Conservation (phyloP, 495 filamentous ascomycete species). For the Penicillium ochrochloron region DNA sequence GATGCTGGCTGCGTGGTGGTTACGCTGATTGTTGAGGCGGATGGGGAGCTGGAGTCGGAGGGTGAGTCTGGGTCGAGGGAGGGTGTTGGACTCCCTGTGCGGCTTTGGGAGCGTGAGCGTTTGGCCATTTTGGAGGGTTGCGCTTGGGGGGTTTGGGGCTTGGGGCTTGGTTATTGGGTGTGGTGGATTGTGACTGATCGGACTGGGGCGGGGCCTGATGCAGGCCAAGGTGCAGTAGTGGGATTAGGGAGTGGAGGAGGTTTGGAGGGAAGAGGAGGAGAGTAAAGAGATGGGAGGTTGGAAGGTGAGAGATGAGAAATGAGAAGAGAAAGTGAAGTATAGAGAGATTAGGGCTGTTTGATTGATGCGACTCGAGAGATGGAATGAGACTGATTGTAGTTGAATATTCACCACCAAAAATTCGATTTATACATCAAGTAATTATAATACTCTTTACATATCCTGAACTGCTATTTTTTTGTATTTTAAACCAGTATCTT, state of each 20-base stretch:
- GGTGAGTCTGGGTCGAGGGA: conserved; percentile 41
- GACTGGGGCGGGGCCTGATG: conserved; percentile 9
- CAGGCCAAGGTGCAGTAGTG: conserved; percentile 2
- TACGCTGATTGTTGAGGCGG: conserved; percentile 21
- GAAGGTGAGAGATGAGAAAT: neutral
- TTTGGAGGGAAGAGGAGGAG: neutral
- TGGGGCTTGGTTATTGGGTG: conserved; percentile 25
- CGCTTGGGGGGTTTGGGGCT: conserved; percentile 19
- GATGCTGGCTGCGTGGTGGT: conserved; percentile 19
- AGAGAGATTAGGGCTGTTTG: neutral
- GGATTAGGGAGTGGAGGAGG: neutral
- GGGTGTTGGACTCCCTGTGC: conserved; percentile 40
- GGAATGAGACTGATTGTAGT: neutral
- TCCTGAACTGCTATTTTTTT: neutral
- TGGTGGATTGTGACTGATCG: conserved; percentile 10
- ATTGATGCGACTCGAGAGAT: neutral
- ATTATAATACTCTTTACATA: neutral
- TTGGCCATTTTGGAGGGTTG: conserved; percentile 52
- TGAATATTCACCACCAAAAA: neutral
- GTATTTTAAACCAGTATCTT: neutral
- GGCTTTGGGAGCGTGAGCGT: conserved; percentile 43
- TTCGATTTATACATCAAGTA: neutral
- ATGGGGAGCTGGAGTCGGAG: conserved; percentile 27
- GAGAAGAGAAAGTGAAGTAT: neutral
- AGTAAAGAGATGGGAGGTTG: neutral